phyloP scores from a whole-genome alignment of 495 filamentous ascomycete genomes.

The Cairneyella variabilis region DNA sequence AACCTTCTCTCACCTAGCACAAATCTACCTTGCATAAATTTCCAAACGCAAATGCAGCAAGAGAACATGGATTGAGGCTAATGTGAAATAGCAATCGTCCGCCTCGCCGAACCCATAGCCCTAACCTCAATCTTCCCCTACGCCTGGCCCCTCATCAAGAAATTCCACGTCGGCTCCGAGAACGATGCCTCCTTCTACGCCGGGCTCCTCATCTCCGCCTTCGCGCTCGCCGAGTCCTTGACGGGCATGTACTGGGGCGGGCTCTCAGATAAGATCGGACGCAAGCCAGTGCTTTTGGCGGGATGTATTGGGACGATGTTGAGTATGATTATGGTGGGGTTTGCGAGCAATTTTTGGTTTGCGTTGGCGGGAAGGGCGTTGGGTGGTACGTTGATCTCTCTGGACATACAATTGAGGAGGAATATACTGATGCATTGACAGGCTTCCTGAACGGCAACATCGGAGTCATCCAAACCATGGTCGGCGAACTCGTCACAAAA shows the following conservation, averaged over 20 bases:
- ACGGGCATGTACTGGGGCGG: constrained; percentile 90
- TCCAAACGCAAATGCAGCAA: neutral
- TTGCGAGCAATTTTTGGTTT: constrained; percentile 75
- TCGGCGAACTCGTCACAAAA: constrained; percentile 84
- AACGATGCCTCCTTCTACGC: constrained; percentile 89
- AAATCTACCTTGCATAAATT: too few relatives aligned
- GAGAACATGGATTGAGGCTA: neutral
- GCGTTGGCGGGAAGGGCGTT: constrained; percentile 84
- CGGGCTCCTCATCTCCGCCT: constrained; percentile 93
- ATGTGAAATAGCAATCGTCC: constrained; percentile 69
- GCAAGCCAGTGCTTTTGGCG: constrained; percentile 86
- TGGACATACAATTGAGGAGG: too few relatives aligned
- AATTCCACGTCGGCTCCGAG: constrained; percentile 77
- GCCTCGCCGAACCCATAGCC: constrained; percentile 93
- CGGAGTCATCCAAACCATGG: constrained; percentile 83
- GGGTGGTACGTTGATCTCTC: constrained; percentile 43
- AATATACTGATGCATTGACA: too few relatives aligned
- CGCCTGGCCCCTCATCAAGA: constrained; percentile 93
- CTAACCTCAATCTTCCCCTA: constrained; percentile 99
- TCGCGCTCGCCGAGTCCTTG: constrained; percentile 90
- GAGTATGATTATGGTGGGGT: constrained; percentile 91
- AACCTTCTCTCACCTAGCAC: too few relatives aligned
- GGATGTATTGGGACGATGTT: constrained; percentile 85
- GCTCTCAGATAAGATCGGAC: constrained; percentile 84
- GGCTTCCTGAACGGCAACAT: constrained; percentile 85